Evolutionary conservation across 495 filamentous ascomycete species (phyloP), one percentile per base, ranked within the genome.

Genomic region (Neurospora sp.): DNA sequence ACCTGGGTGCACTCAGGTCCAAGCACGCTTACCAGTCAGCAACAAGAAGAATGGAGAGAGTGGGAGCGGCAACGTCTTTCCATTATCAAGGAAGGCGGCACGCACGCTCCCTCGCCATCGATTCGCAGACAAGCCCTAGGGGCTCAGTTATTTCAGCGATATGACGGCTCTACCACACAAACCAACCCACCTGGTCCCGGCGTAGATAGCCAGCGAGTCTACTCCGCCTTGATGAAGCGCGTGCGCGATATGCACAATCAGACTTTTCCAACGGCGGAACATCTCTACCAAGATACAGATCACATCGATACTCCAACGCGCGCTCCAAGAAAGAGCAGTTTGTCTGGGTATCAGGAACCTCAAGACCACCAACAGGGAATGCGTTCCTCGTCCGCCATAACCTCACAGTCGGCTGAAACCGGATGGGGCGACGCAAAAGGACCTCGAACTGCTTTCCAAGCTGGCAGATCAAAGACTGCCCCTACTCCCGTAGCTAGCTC

Each of bases 211-310:
- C 86, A 90, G 35, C 87, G 90, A 39, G 82, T 94, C 40, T 94
- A 92, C 75, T 90, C 90, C 3, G 92, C 92, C 0, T 81, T 94
- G 74, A 90, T 93, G 86, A 90, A 88, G 74, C 87, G 88, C 38
- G 86, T 92, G 68, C 83, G 85, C 39, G 81, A 68, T 1, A 72
- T 73, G 16, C 59, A 83, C 20, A 80, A 76, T 4, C 79, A 69
- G 71, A 80, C 73, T 71, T 73, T 31, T 39, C 78, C 68, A 76
- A 79, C 47, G 37, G 76, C 4, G 79, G 84, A 27, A 8, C 53
- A 65, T 8, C 27, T 65, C 5, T 18, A 35, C 27, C 27, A 16
- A 35, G 53, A 65, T 37, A 8, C 53, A 65, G 27, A 65, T 65
- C 53, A 65, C 8, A 37, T 35, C 27, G 27, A 65, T 18, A 65